Conservation (phyloP, 2,329 filamentous ascomycete species). For the Calonectria crousiana region DNA sequence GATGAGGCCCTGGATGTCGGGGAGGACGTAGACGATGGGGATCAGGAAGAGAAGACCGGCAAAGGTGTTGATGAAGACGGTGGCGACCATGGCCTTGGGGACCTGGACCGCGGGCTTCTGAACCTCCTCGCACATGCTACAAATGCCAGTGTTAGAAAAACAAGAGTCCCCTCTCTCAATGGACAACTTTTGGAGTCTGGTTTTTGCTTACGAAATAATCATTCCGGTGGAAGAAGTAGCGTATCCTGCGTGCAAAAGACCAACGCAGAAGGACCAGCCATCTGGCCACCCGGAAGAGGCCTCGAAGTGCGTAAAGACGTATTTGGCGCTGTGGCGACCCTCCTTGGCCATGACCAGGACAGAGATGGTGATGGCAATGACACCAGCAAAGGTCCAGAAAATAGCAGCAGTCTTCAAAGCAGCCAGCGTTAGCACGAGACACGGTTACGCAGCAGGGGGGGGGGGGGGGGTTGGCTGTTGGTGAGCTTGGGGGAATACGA, state of each 20-base stretch:
- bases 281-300: slow-evolving; percentile 75
- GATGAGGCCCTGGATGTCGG: slow-evolving; percentile 68
- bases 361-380: slow-evolving; percentile 73
- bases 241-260: slow-evolving; percentile 79
- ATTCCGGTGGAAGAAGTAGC: slow-evolving; percentile 83
- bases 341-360: slow-evolving; percentile 76
- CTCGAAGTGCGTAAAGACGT: slow-evolving; percentile 78
- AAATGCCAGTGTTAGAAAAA: slow-evolving; percentile 24
- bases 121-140: slow-evolving; percentile 81
- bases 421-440: slow-evolving; percentile 18
- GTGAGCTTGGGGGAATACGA: not conserved
- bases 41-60: slow-evolving; percentile 77
- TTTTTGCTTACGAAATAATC: slow-evolving; percentile 76
- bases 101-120: slow-evolving; percentile 74
- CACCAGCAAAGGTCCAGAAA: slow-evolving; percentile 80
- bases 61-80: slow-evolving; percentile 75
- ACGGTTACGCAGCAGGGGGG: not conserved
- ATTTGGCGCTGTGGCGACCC: slow-evolving; percentile 72
- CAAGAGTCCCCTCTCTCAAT: slow-evolving; percentile 17
- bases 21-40: slow-evolving; percentile 77
- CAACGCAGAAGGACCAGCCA: slow-evolving; percentile 81
- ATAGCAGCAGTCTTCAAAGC: slow-evolving; percentile 73
- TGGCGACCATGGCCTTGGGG: slow-evolving; percentile 78
- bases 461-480: not conserved
- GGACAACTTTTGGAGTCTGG: not conserved